Evolutionary conservation across 163 green algal genomes (phyloP).

Genomic region (Chlorella variabilis): DNA sequence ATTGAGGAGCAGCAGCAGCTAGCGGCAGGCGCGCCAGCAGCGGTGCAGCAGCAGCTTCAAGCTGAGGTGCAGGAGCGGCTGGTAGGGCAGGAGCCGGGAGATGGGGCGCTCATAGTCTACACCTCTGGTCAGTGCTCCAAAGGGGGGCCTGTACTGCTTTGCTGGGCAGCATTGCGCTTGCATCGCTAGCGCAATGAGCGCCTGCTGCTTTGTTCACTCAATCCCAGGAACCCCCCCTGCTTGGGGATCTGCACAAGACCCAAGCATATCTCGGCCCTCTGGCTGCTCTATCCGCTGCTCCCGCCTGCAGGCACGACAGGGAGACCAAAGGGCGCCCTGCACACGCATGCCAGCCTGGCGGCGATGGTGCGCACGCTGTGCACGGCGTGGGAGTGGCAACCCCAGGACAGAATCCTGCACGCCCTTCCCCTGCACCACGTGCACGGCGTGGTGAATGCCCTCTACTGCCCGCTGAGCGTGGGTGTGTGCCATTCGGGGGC

Average conservation of each 20-base stretch:
- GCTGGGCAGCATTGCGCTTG: too few species aligned
- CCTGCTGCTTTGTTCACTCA: too few species aligned
- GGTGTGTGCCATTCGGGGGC: too few species aligned
- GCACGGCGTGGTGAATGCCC: slow-evolving; percentile 95
- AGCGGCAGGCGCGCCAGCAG: background rate
- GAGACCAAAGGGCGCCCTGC: slow-evolving; percentile 47
- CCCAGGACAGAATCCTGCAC: slow-evolving; percentile 85
- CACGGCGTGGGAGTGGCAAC: slow-evolving; percentile 69
- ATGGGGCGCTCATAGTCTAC: slow-evolving; percentile 94
- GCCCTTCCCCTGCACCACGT: slow-evolving; percentile 96
- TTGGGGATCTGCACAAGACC: too few species aligned
- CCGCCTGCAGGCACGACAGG: background rate
- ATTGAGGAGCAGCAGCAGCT: slow-evolving; percentile 8
- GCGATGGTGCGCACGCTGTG: slow-evolving; percentile 77
- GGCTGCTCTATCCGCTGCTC: too few species aligned
- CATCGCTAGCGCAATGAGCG: too few species aligned
- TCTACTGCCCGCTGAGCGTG: slow-evolving; percentile 76
- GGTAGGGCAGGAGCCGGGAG: background rate
- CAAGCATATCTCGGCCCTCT: too few species aligned
- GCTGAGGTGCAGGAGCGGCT: background rate
- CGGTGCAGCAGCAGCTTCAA: background rate
- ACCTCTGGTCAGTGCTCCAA: slow-evolving; percentile 96
- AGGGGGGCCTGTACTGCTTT: slow-evolving; percentile 61
- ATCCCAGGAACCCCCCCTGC: too few species aligned
- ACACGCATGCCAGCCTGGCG: slow-evolving; percentile 76